Base-by-base conservation (phyloP, 257 asterid species). In the Solanum gandarillasii region DNA sequence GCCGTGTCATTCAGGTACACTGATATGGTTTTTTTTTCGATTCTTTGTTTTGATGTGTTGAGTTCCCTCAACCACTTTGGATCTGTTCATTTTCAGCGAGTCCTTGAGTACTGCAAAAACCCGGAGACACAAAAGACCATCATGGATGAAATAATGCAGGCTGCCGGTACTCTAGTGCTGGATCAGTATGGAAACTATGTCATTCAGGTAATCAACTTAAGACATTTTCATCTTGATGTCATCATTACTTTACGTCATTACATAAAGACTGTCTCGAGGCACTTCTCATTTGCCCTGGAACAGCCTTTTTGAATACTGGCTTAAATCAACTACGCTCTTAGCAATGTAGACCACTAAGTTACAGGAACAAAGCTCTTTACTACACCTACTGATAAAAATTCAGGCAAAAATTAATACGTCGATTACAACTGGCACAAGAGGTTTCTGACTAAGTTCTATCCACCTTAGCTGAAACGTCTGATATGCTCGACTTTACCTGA, bases 141-240 rank as follows among this genome's bases (percentile, higher is more conserved):
- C 43, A 94, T 94, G 98, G 95, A 92, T 87, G 98, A 96, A 90
- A 93, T 96, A 85, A 90, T 96, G 96, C 87, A 89, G 76, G 93
- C 95, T 12, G 95, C 93, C 3, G 94, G 97, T 84, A 92, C 91
- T 90, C 90, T 96, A 29, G 98, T 96, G 38, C 95, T 94, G 89
- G 98, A 96, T 52, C 99, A 96, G 83, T 96, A 93, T 65, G 99
- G 98, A 83, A 96, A 96, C 78, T 96, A 95, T 29, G 99, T 96
- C 87, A 93, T 96, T 91, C 99, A 96, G 99, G 99, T 96, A 91
- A 10, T 86, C n/a, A 0, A 46, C 38, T 79, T 13, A 43, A 0
- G 39, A 25, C 38, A 23, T 48, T 52, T 55, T n/a, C 67, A 25
- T 75, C 83, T 21, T 21, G 12, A 27, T 52, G 38, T 43, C 18